Evolutionary conservation across 495 filamentous ascomycete genomes (phyloP), one percentile per base, ranked within the genome.

Genomic region (Endocarpon pusillum): DNA sequence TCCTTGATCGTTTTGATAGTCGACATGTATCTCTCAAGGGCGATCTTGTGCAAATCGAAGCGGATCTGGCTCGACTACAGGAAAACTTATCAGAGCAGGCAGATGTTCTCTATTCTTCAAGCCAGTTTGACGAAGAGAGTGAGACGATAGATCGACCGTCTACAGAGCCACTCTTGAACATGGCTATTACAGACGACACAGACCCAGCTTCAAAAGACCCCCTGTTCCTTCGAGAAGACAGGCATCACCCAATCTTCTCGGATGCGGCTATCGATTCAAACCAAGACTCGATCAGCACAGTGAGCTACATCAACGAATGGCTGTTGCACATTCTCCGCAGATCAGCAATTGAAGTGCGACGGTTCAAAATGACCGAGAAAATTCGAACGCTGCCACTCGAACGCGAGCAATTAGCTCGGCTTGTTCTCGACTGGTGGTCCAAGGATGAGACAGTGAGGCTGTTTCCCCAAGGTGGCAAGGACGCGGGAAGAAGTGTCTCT

Each of bases 281-380:
- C 32, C 43, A 37, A 8, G 39, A 43, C 14, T 34, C 43, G 7
- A 31, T 7, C 5, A 37, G 42, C 12, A 40, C 43, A 4, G 21
- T 33, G 5, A 33, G 33, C 4, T 52, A 51, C 23, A 38, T 57
- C 26, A 50, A 51, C 24, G 42, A 42, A 27, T 55, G 55, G 52
- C 44, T 55, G 17, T 46, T 57, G 0, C 47, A 55, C 25, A 46
- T 44, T 14, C 36, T 59, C 8, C 41, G 47, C 10, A 46, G 44
- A 17, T 59, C 53, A 1, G 39, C 45, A 0, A 12, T 52, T 22
- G 45, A 55, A n/a, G 47, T 49, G 3, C 21, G 41, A 36, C 43
- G 40, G 6, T 41, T 52, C 3, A 49, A 54, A 17, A n/a, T n/a
- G n/a, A n/a, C n/a, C n/a, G n/a, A n/a, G n/a, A n/a, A n/a, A n/a